Evolutionary conservation across 2,329 filamentous ascomycete genomes (phyloP).

Genomic region (Xylaria sp.): DNA sequence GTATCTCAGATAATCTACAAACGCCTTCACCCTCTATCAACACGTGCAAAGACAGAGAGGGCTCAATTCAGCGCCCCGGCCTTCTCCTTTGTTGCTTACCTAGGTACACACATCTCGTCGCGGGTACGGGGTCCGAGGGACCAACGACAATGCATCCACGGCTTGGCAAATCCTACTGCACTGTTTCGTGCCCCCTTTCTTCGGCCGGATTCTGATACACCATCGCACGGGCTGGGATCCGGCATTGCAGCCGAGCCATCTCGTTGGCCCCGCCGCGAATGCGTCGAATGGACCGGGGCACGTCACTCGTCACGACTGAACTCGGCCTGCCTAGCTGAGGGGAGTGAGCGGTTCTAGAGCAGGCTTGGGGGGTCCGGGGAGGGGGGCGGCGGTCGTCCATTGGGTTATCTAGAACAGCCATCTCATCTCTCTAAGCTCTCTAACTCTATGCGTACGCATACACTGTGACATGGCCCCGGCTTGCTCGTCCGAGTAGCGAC

Average conservation of each 20-base stretch:
- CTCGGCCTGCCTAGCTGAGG: neutral
- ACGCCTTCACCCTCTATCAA: neutral
- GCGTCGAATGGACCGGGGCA: constrained; percentile 8
- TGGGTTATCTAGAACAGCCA: neutral
- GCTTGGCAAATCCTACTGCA: constrained; percentile 19
- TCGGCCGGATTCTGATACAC: constrained; percentile 30
- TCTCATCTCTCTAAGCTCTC: too few relatives aligned
- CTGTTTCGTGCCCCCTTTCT: neutral
- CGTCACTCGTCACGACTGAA: constrained; percentile 1
- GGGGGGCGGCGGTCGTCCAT: neutral
- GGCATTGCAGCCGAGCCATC: constrained; percentile 27
- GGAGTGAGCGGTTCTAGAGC: neutral
- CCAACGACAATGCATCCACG: constrained; percentile 14
- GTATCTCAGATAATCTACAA: neutral
- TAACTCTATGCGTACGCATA: neutral
- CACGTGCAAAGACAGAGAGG: too few relatives aligned
- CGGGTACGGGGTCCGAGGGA: constrained; percentile 16
- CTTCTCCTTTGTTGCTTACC: neutral
- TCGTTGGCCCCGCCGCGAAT: constrained; percentile 28
- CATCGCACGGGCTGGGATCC: constrained; percentile 28
- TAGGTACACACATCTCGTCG: neutral
- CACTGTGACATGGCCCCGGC: neutral
- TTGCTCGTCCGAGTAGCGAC: neutral
- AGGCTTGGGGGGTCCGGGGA: too few relatives aligned
- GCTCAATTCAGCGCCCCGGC: too few relatives aligned